Evolutionary conservation across 1,139 yeast species (phyloP).

Genomic region (Yamadazyma sp.): DNA sequence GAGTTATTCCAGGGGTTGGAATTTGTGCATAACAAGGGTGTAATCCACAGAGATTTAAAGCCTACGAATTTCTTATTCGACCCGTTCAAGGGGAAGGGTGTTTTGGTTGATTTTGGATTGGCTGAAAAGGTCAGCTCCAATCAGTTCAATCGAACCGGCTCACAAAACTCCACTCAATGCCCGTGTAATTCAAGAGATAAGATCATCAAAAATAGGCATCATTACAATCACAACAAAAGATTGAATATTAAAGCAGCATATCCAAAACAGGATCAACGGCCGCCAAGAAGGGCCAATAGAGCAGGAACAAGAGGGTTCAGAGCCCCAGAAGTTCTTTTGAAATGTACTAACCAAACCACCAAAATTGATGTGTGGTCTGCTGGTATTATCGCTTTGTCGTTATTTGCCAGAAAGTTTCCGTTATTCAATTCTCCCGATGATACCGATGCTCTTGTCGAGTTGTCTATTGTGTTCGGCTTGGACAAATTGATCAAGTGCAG

Average conservation of each 20-base stretch:
- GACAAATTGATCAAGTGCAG: slow-evolving; percentile 77
- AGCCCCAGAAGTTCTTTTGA: slow-evolving; percentile 90
- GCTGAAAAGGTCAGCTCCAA: slow-evolving; percentile 55
- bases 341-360: slow-evolving; percentile 81
- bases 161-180: slow-evolving; percentile 21
- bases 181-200: slow-evolving; percentile 32
- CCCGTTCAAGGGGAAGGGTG: slow-evolving; percentile 74
- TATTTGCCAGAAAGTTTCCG: slow-evolving; percentile 75
- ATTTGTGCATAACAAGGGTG: slow-evolving; percentile 72
- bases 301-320: slow-evolving; percentile 98
- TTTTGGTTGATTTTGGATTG: slow-evolving; percentile 87
- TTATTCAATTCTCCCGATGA: slow-evolving; percentile 90
- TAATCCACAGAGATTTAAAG: slow-evolving; percentile 86
- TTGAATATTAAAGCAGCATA: slow-evolving; percentile 60
- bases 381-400: slow-evolving; percentile 78
- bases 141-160: slow-evolving; percentile 3
- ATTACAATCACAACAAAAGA: slow-evolving; percentile 24
- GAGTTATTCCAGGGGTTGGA: slow-evolving; percentile 75
- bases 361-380: slow-evolving; percentile 92
- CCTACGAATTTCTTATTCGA: slow-evolving; percentile 88
- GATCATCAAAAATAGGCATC: slow-evolving; percentile 21
- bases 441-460: slow-evolving; percentile 83
- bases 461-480: slow-evolving; percentile 80
- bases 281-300: slow-evolving; percentile 90
- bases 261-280: slow-evolving; percentile 78